phyloP scores from a whole-genome alignment of 2,329 filamentous ascomycete species.

The Teratosphaeria epicoccoides region DNA sequence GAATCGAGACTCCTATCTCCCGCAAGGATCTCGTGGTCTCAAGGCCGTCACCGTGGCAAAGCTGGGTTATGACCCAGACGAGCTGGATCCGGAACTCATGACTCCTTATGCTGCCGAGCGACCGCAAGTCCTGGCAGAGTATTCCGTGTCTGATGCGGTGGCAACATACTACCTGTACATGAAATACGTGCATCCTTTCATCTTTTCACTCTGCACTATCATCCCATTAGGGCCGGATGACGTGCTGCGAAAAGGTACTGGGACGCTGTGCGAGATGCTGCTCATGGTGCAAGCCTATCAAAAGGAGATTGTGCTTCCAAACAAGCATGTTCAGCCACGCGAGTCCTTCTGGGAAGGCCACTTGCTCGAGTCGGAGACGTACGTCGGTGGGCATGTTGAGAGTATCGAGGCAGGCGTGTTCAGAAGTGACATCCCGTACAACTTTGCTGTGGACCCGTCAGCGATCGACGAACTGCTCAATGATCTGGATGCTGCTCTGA shows the following conservation, averaged over 20 bases:
- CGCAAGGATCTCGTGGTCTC: slow-evolving; percentile 89
- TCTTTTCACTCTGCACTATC: slow-evolving; percentile 97
- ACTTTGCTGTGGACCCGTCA: slow-evolving; percentile 79
- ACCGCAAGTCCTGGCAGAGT: slow-evolving; percentile 89
- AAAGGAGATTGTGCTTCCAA: slow-evolving; percentile 82
- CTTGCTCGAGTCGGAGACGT: slow-evolving; percentile 90
- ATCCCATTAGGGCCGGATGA: slow-evolving; percentile 88
- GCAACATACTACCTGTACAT: slow-evolving; percentile 99
- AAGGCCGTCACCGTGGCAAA: slow-evolving; percentile 98
- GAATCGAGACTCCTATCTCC: slow-evolving; percentile 94
- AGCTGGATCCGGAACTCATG: slow-evolving; percentile 96
- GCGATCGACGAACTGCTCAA: slow-evolving; percentile 81
- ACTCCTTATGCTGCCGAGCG: slow-evolving; percentile 76
- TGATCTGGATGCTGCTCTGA: slow-evolving; percentile 79
- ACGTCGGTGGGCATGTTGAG: slow-evolving; percentile 96
- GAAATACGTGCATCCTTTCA: slow-evolving; percentile 99
- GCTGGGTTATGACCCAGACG: slow-evolving; percentile 94
- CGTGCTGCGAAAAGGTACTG: slow-evolving; percentile 86
- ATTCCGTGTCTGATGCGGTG: slow-evolving; percentile 97
- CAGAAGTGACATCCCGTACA: slow-evolving; percentile 85
- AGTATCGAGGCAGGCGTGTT: slow-evolving; percentile 99
- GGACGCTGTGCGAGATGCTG: slow-evolving; percentile 98
- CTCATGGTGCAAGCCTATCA: slow-evolving; percentile 97
- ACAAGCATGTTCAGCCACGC: slow-evolving; percentile 84
- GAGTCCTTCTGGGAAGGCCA: slow-evolving; percentile 97